phyloP scores from a whole-genome alignment of 306 rosid species.

The Prinsepia uniflora region DNA sequence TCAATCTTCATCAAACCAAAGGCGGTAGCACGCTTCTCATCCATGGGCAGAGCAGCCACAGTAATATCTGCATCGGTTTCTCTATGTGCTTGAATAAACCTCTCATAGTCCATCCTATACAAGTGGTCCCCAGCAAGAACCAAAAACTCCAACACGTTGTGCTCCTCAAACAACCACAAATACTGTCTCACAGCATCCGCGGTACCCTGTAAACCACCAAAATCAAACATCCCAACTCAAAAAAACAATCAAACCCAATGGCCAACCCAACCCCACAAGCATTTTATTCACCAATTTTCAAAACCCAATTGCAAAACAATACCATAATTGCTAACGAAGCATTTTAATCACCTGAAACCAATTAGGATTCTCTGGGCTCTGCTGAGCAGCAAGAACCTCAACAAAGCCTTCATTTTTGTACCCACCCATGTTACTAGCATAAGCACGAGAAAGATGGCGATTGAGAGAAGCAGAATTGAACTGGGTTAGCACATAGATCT shows the following conservation, averaged over 20 bases:
- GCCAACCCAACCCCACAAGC: neutral
- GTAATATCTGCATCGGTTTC: conserved; percentile 96
- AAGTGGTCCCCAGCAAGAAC: conserved; percentile 93
- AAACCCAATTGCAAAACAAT: neutral
- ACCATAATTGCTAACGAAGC: neutral
- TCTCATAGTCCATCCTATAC: conserved; percentile 96
- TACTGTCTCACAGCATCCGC: conserved; percentile 99
- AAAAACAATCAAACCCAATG: neutral
- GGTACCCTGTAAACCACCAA: conserved; percentile 55
- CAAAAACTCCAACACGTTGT: conserved; percentile 84
- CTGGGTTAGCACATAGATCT: conserved; percentile 96
- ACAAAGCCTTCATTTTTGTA: conserved; percentile 95
- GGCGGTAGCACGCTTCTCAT: conserved; percentile 93
- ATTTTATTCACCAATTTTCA: conserved; percentile 34
- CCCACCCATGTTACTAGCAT: conserved; percentile 96
- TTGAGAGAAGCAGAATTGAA: conserved; percentile 97
- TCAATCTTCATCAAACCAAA: conserved; percentile 97
- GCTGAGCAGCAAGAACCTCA: conserved; percentile 99
- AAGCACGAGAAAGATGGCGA: conserved; percentile 93
- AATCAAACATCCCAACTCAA: conserved; percentile 5
- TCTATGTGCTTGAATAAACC: conserved; percentile 91
- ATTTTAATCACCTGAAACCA: conserved; percentile 81
- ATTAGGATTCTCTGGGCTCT: conserved; percentile 98
- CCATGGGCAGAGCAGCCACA: conserved; percentile 98
- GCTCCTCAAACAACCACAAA: conserved; percentile 94